Evolutionary conservation across 2,329 filamentous ascomycete genomes (phyloP), one percentile per base, ranked within the genome.

Genomic region (Samsoniella hepiali): DNA sequence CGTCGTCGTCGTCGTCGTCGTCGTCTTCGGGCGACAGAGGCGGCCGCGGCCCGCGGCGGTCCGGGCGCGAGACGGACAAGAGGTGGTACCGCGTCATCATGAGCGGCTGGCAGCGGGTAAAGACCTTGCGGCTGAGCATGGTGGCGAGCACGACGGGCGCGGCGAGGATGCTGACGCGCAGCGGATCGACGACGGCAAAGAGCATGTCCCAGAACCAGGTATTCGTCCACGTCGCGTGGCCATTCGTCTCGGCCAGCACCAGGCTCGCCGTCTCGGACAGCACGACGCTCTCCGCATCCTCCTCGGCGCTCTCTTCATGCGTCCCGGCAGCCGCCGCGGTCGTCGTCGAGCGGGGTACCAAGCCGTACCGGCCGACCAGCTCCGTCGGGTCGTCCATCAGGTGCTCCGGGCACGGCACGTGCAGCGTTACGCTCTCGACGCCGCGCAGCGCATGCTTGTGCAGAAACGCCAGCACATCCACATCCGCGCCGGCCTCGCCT

Each of bases 21-120:
- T 53, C 40, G 15, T 17, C 22, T 31, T 62, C 29, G n/a, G n/a
- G 45, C 10, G 45, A 22, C 22, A 22, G 22, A 22, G 22, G 22
- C 22, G 22, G 27, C 10, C 13, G 32, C 11, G 4, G 32, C 31
- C 2, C 34, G 3, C 31, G 10, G 22, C 58, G 57, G 34, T 47
- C 55, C 42, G 34, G 5, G 3, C 77, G 72, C 2, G 79, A 78
- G 1, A 82, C 69, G 0, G 81, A 82, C 7, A 91, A 72, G 47
- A 88, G 80, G 68, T 91, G 88, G 60, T 84, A 82, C 7, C 81
- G 81, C 65, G 85, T 84, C 62, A 85, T 80, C 68, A 90, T 91
- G 31, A 82, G 82, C 86, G 87, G 89, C 5, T 78, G 77, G 69
- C 89, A 84, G 10, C 79, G 78, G 45, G 84, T 77, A 57, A 84